These are phyloP conservation scores for Paramecium octaurelia DNA, from an alignment of 73 alveolate species.

Conservation along the genomic window DNA sequence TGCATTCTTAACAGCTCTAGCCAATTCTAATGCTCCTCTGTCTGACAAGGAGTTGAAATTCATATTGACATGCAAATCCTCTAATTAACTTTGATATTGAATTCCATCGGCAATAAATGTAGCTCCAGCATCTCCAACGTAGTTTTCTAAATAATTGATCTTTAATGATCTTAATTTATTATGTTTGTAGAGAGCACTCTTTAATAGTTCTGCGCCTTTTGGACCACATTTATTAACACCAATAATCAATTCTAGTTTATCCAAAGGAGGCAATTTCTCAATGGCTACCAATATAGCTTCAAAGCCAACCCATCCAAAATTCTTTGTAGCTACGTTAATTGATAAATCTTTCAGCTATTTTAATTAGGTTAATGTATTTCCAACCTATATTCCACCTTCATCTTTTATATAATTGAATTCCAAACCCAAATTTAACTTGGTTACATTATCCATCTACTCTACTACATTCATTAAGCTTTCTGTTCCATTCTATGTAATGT, in stretches of 20 bases:
- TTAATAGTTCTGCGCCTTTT: slow-evolving; percentile 49
- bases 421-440: slow-evolving; percentile 22
- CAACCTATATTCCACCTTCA: slow-evolving; percentile 55
- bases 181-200: slow-evolving; percentile 5
- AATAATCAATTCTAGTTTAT: background rate
- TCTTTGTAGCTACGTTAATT: slow-evolving; percentile 55
- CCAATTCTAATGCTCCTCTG: slow-evolving; percentile 39
- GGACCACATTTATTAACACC: slow-evolving; percentile 56
- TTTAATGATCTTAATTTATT: background rate
- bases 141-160: background rate
- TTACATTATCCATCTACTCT: background rate
- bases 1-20: background rate
- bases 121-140: slow-evolving; percentile 23
- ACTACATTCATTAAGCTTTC: slow-evolving; percentile 31
- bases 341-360: background rate
- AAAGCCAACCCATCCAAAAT: slow-evolving; percentile 50
- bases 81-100: background rate
- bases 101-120: slow-evolving; percentile 16
- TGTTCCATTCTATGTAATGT: slow-evolving; percentile 54
- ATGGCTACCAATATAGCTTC: slow-evolving; percentile 3
- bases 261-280: slow-evolving; percentile 14
- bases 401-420: slow-evolving; percentile 55
- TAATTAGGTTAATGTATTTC: background rate
- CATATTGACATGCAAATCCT: background rate
- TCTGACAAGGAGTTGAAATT: background rate